phyloP scores from a whole-genome alignment of 2,329 filamentous ascomycete species.

The Diplocarpon rosae region DNA sequence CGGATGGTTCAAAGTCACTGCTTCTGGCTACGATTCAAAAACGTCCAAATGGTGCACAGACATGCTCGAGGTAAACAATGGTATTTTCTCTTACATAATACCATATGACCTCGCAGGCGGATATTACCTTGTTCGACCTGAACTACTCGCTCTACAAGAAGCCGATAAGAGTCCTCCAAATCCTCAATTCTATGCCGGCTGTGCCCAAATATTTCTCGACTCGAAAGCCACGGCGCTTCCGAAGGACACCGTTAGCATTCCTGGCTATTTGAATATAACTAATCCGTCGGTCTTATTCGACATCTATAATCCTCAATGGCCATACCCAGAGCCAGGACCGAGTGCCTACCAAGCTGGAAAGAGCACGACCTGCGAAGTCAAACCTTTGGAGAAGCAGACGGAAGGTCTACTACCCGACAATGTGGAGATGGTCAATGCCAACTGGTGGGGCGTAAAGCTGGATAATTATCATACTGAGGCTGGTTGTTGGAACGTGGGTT shows the following conservation, averaged over 20 bases:
- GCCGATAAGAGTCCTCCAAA: conserved; percentile 40
- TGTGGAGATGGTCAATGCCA: conserved; percentile 55
- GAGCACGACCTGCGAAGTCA: neutral
- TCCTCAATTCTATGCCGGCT: conserved; percentile 65
- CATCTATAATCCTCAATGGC: conserved; percentile 45
- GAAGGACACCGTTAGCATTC: conserved; percentile 48
- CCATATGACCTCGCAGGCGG: conserved; percentile 51
- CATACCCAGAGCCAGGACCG: conserved; percentile 50
- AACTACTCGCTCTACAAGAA: conserved; percentile 58
- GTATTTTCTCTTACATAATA: conserved; percentile 50
- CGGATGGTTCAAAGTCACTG: conserved; percentile 49
- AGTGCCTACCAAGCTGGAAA: conserved; percentile 15
- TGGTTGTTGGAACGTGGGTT: conserved; percentile 46
- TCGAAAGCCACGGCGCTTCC: conserved; percentile 38
- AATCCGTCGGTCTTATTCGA: conserved; percentile 51
- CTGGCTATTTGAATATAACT: conserved; percentile 47
- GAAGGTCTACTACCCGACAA: conserved; percentile 42
- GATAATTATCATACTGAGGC: conserved; percentile 41
- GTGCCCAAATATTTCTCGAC: conserved; percentile 58
- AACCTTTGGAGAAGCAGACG: conserved; percentile 26
- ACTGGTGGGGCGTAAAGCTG: conserved; percentile 60
- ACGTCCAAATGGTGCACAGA: conserved; percentile 58
- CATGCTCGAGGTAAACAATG: conserved; percentile 52
- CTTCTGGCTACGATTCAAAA: conserved; percentile 37
- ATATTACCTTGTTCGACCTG: conserved; percentile 61